Conservation (phyloP, 2,329 filamentous ascomycete genomes). For the Ophiostoma perfectum region DNA sequence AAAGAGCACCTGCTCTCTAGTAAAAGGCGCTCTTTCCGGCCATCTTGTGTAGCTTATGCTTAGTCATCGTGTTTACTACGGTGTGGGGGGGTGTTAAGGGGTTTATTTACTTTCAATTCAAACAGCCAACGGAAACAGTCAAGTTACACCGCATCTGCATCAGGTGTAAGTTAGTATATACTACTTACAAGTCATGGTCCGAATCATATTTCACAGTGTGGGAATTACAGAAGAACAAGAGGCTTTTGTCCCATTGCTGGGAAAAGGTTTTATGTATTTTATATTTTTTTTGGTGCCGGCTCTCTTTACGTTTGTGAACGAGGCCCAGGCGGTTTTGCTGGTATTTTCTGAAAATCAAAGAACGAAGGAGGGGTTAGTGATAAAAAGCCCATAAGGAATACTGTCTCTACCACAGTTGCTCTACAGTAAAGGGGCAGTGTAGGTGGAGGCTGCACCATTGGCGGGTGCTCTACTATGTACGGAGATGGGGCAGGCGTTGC, state of each 20-base stretch:
- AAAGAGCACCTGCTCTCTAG: background rate
- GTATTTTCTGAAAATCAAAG: background rate
- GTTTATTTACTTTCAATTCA: background rate
- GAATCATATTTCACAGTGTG: too few species aligned
- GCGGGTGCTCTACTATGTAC: slow-evolving; percentile 3
- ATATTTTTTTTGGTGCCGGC: background rate
- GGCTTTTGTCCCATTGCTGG: too few species aligned
- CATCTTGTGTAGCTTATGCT: background rate
- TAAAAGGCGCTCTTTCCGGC: background rate
- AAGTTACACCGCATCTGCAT: background rate
- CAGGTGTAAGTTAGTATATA: background rate
- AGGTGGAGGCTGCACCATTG: background rate
- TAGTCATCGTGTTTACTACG: background rate
- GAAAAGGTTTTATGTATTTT: too few species aligned
- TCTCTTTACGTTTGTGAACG: background rate
- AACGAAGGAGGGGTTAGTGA: background rate
- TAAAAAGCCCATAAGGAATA: background rate
- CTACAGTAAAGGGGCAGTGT: slow-evolving; percentile 5
- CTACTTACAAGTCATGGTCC: too few species aligned
- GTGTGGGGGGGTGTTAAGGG: background rate
- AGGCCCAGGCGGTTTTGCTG: too few species aligned
- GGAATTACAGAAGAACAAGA: too few species aligned
- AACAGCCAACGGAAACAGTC: background rate
- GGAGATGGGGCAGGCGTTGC: background rate
- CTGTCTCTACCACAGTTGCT: background rate